Evolutionary conservation across 2,329 filamentous ascomycete species (phyloP), one percentile per base, ranked within the genome.

Genomic region (Lasiodiplodia citricola): DNA sequence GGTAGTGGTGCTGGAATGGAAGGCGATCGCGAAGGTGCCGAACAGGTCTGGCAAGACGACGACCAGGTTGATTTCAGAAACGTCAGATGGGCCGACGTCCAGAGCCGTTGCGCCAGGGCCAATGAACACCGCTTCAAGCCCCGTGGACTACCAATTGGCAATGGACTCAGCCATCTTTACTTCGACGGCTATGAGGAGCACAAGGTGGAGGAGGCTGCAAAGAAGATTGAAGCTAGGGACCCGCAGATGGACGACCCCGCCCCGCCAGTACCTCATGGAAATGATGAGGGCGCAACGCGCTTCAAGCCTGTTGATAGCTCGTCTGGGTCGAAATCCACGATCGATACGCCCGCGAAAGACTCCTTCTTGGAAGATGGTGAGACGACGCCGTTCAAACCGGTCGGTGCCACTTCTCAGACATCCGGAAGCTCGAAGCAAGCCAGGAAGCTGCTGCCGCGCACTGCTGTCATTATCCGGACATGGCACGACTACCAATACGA

Each of bases 1-100:
- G 95, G 95, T 1, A 89, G 91, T 31, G 94, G 95, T 4, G 90
- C 92, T n/a, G 94, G 93, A 13, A 87, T 96, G 79, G 90, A 94
- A 74, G 93, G 93, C 25, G 92, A 97, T 71, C 89, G 86, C 62
- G 92, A 96, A 72, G 94, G 93, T 3, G 86, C 89, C n/a, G 91
- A 94, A 52, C 83, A 87, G 25, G 90, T 97, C 10, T 97, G 94
- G 94, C 84, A 87, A 14, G 85, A 88, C 57, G 83, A 84, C 4
- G 85, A 88, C 3, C 89, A 91, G 70, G 90, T 97, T 13, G 93
- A 97, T 78, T 98, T 90, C 79, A 86, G 88, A 21, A 83, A 87
- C 2, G 85, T 96, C 25, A 87, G 92, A 75, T 97, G 95, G 95
- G 91, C 88, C 18, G 88, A 92, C 65, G 89, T 87, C 11, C 93